These are phyloP conservation scores for Martiniozyma asiatica DNA, from an alignment of 1,139 yeast species.

Conservation along the genomic window DNA sequence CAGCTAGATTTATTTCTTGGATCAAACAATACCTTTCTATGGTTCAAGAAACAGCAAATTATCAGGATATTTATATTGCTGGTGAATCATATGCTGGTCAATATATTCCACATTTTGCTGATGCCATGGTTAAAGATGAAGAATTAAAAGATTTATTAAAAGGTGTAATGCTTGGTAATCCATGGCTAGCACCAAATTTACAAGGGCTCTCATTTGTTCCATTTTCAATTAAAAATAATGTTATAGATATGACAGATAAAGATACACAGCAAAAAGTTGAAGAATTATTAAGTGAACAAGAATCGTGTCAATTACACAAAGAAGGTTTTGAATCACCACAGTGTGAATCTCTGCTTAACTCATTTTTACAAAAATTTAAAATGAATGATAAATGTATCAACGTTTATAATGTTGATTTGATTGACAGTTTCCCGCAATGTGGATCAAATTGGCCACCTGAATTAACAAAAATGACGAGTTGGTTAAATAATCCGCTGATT, in stretches of 20 bases:
- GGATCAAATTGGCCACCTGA: slow-evolving; percentile 94
- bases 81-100: slow-evolving; percentile 99
- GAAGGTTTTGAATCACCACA: slow-evolving; percentile 26
- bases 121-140: slow-evolving; percentile 27
- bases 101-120: slow-evolving; percentile 80
- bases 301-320: slow-evolving; percentile 44
- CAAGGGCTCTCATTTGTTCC: slow-evolving; percentile 81
- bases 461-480: slow-evolving; percentile 44
- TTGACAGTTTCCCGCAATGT: slow-evolving; percentile 72
- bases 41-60: slow-evolving; percentile 46
- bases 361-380: slow-evolving; percentile 8
- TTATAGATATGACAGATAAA: slow-evolving; percentile 34
- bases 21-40: slow-evolving; percentile 52
- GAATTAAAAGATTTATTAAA: slow-evolving; percentile 32
- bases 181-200: slow-evolving; percentile 86
- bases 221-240: slow-evolving; percentile 46
- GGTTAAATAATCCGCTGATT: slow-evolving; percentile 45
- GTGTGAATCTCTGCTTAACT: slow-evolving; percentile 44
- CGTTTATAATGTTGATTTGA: slow-evolving; percentile 67
- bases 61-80: slow-evolving; percentile 62
- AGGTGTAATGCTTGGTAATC: slow-evolving; percentile 82
- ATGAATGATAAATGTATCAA: slow-evolving; percentile 40
- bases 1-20: slow-evolving; percentile 52
- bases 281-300: slow-evolving; percentile 37
- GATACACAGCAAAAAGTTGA: slow-evolving; percentile 14